Conservation (phyloP, 2,329 filamentous ascomycete genomes). For the Arthroderma uncinatum region DNA sequence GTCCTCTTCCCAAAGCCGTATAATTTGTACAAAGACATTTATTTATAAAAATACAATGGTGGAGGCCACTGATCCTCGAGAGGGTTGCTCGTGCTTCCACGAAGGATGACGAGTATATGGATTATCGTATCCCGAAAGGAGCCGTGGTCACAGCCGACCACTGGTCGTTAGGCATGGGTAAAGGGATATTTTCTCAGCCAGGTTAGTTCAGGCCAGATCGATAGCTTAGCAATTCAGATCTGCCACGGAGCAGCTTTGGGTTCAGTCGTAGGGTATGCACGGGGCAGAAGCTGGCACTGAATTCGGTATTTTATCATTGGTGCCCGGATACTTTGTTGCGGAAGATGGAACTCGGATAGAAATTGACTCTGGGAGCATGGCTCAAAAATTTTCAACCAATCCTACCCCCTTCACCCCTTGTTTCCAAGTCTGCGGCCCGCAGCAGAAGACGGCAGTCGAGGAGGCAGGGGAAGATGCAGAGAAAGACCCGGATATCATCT, state of each 20-base stretch:
- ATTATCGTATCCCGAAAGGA: conserved; percentile 17
- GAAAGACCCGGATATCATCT: neutral
- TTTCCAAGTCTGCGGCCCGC: neutral
- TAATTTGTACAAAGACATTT: conserved; percentile 25
- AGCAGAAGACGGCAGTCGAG: neutral
- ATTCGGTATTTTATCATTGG: conserved; percentile 12
- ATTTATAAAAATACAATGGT: conserved; percentile 30
- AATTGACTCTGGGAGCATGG: neutral
- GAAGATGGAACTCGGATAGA: neutral
- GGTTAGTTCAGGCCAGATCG: conserved; percentile 19
- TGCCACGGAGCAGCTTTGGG: conserved; percentile 8
- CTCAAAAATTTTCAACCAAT: neutral
- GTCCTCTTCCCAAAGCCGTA: conserved; percentile 32
- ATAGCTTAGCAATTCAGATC: conserved; percentile 16
- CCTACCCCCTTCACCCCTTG: neutral
- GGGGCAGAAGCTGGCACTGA: conserved; percentile 11
- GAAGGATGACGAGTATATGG: conserved; percentile 18
- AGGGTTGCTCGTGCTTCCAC: conserved; percentile 19
- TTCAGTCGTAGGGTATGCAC: conserved; percentile 12
- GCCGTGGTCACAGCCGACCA: conserved; percentile 15
- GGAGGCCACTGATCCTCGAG: conserved; percentile 17
- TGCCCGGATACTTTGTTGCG: conserved; percentile 11
- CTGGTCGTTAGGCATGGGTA: conserved; percentile 18
- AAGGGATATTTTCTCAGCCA: conserved; percentile 15
- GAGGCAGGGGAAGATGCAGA: neutral